phyloP scores from a whole-genome alignment of 805 yeast species.

The Hanseniaspora occidentalis region DNA sequence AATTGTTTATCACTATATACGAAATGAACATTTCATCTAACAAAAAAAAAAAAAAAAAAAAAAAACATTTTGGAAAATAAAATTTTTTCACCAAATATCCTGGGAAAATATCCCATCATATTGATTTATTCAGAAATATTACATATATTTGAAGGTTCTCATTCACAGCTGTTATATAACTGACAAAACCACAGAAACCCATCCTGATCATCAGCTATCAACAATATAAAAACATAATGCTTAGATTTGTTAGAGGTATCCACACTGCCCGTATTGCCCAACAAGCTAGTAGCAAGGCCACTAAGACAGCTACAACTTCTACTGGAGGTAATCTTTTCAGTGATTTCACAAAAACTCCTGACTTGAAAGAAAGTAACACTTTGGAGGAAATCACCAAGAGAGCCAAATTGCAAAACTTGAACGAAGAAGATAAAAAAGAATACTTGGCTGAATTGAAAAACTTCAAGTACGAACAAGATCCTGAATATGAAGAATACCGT shows the following conservation, averaged over 20 bases:
- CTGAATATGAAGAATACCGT: slow-evolving; percentile 3
- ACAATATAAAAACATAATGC: neutral
- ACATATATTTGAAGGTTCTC: too few relatives aligned
- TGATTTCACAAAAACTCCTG: neutral
- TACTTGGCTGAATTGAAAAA: neutral
- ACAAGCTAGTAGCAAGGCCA: neutral
- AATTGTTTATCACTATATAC: too few relatives aligned
- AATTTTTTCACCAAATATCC: too few relatives aligned
- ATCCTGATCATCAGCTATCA: too few relatives aligned
- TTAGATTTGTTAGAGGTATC: neutral
- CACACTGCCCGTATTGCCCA: neutral
- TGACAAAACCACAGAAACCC: neutral
- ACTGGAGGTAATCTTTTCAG: neutral
- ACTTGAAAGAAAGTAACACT: neutral
- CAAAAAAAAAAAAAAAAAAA: too few relatives aligned
- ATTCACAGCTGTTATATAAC: too few relatives aligned
- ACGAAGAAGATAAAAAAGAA: neutral
- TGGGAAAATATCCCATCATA: too few relatives aligned
- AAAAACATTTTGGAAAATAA: too few relatives aligned
- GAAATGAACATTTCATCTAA: too few relatives aligned
- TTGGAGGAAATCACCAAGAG: neutral
- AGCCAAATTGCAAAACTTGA: neutral
- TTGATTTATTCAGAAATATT: too few relatives aligned
- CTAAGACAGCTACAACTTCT: neutral
- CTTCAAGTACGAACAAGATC: slow-evolving; percentile 2